A percentile compares a stretch with the other conserved stretches of the same genome.
phyloP scores from a whole-genome alignment of 2,329 filamentous ascomycete species.

The Neurospora sp. region DNA sequence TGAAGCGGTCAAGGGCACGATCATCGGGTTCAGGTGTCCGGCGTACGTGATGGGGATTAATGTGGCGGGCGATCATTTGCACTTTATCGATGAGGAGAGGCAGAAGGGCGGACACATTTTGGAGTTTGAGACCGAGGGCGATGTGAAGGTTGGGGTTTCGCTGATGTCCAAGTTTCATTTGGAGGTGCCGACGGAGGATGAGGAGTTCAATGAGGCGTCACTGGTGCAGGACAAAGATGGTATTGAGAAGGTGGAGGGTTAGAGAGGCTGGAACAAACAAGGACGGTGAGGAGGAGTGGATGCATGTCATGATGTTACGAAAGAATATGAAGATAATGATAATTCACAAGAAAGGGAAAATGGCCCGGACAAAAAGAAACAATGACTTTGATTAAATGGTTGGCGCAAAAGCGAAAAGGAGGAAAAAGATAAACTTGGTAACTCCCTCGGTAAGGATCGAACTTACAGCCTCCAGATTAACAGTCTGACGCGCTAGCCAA shows the following conservation, averaged over 20 bases:
- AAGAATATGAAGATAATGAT: background rate
- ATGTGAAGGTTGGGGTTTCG: slow-evolving; percentile 21
- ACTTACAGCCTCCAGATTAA: background rate
- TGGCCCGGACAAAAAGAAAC: background rate
- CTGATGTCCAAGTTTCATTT: slow-evolving; percentile 21
- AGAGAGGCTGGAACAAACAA: background rate
- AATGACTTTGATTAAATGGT: background rate
- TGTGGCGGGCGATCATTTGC: slow-evolving; percentile 25
- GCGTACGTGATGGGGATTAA: slow-evolving; percentile 24
- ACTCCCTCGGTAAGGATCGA: slow-evolving; percentile 1
- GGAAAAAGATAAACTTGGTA: background rate
- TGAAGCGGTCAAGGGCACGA: slow-evolving; percentile 17
- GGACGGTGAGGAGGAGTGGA: background rate
- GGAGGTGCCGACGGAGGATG: slow-evolving; percentile 23
- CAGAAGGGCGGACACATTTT: slow-evolving; percentile 23
- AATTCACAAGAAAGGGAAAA: background rate
- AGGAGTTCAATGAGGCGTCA: slow-evolving; percentile 23
- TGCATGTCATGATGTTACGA: background rate
- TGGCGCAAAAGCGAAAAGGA: background rate
- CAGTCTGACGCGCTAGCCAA: slow-evolving; percentile 6
- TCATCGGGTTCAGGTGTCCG: slow-evolving; percentile 24
- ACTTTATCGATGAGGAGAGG: slow-evolving; percentile 25
- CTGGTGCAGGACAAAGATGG: slow-evolving; percentile 20
- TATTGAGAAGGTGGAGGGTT: slow-evolving; percentile 24
- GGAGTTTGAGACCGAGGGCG: slow-evolving; percentile 21